These are phyloP conservation scores for Ceratocystis cubensis DNA, from an alignment of 2,329 filamentous ascomycete species.

Conservation along the genomic window DNA sequence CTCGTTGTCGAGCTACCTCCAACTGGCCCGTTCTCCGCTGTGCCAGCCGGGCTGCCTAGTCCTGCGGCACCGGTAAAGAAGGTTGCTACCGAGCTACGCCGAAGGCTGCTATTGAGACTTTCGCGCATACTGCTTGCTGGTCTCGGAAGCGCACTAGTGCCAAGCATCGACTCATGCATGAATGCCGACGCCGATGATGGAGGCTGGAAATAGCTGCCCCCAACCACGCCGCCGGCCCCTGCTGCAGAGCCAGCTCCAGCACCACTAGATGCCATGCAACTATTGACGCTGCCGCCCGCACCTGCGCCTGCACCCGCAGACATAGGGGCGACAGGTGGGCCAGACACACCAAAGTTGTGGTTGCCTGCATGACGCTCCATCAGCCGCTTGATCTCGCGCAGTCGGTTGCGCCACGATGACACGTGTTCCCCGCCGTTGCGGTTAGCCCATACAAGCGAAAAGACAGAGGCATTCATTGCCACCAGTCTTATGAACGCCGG, in stretches of 20 bases:
- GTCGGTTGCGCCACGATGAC: slow-evolving; percentile 77
- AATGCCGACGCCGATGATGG: slow-evolving; percentile 18
- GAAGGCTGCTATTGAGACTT: slow-evolving; percentile 45
- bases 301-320: slow-evolving; percentile 25
- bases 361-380: slow-evolving; percentile 53
- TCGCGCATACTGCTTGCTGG: slow-evolving; percentile 43
- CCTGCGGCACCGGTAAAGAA: slow-evolving; percentile 38
- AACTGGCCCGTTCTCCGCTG: background rate
- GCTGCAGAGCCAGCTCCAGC: slow-evolving; percentile 11
- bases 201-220: slow-evolving; percentile 24
- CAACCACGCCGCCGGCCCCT: slow-evolving; percentile 25
- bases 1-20: slow-evolving; percentile 34
- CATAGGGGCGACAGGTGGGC: slow-evolving; percentile 26
- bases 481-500: slow-evolving; percentile 77
- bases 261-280: slow-evolving; percentile 24
- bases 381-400: slow-evolving; percentile 72
- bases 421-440: slow-evolving; percentile 68
- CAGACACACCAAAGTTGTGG: slow-evolving; percentile 27
- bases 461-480: slow-evolving; percentile 86
- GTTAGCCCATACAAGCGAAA: slow-evolving; percentile 78
- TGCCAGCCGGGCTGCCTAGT: background rate
- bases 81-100: slow-evolving; percentile 52
- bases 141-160: slow-evolving; percentile 28
- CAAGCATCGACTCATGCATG: slow-evolving; percentile 22
- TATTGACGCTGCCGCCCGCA: slow-evolving; percentile 26